Base-by-base conservation (phyloP, 2,329 filamentous ascomycete genomes). In the Alternaria hordeiaustralica region DNA sequence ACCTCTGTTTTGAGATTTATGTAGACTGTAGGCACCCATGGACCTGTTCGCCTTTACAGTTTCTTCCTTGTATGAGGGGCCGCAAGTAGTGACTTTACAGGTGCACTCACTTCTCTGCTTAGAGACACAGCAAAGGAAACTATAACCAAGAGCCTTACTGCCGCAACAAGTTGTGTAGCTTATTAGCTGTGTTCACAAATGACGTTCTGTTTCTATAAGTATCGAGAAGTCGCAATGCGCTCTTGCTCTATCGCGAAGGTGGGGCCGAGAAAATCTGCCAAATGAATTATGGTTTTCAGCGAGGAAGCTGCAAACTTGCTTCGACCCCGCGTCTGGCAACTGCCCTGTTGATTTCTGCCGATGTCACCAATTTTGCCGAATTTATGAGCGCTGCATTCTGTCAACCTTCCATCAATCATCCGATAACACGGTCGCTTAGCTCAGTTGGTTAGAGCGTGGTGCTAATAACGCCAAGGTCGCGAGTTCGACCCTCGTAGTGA, bases 401-500 rank as follows among this genome's bases (percentile, higher is more conserved):
- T 9, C 15, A 36, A 10, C 8, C 33, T 41, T 55, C 11, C 41
- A 66, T 49, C 18, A 12, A 55, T 49, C 20, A 61, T 18, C 26
- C 2, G n/a, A 67, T 12, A 63, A 53, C 11, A n/a, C 15, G 66
- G 66, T 69, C 66, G 66, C 64, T 69, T 69, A 67, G 66, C 66
- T 69, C 66, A 69, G 66, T 69, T 69, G 66, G 66, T 69, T 69
- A 69, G 66, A 69, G 66, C 66, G 66, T 69, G 66, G 66, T 69
- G 66, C 66, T 69, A 69, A 69, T 69, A 64, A 65, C 66, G 63
- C 61, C 64, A 69, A 69, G 66, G 66, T 68, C 66, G 66, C 61
- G 64, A 60, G 68, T 68, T 70, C 68, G 68, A 70, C 66, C 68
- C 68, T 63, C 68, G 64, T 70, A 70, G 66, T 70, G 68, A 70